Base-by-base conservation (phyloP, 192 early-diverging fungal genomes). In the Obelidium mucronatum region DNA sequence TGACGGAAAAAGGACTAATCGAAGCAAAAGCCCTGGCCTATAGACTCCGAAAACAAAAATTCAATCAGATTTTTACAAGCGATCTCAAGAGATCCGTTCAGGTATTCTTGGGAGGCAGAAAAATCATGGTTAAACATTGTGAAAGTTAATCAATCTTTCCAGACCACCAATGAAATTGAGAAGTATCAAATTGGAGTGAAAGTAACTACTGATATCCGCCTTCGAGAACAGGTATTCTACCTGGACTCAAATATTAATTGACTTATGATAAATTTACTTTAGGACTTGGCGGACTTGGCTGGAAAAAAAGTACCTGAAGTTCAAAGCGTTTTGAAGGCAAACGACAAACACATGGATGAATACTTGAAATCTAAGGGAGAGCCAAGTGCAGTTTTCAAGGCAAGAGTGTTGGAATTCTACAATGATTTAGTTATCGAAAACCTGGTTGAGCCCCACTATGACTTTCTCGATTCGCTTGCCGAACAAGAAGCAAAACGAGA, bases 61-160 rank as follows among this genome's bases (percentile, higher is more conserved):
- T 86, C 56, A 73, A 85, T 63, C 70, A 79, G 44, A 84, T 86
- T n/a, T 79, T 83, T 52, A 80, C 81, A 52, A 86, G 85, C 59
- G 83, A 86, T 70, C 59, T 86, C 24, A 36, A 66, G 19, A 36
- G 81, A 58, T 76, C 79, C 24, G 72, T 79, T 34, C 81, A 85
- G 79, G 85, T 84, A 75, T 4, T 1, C 61, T n/a, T n/a, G n/a
- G n/a, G n/a, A 55, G 15, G 28, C 8, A 34, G 11, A 15, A 51
- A 1, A 53, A 67, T 51, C 40, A 1, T 24, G 36, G 15, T 28
- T 13, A 48, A 39, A 55, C 35, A 33, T 40, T 1, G 31, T 11
- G 13, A n/a, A 75, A 66, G 15, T 39, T 5, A 59, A 11, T 59
- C 42, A 67, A 39, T 42, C 4, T 8, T 78, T 8, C 33, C 34